phyloP scores from a whole-genome alignment of 345 rosid genomes.

The Reutealis trisperma region DNA sequence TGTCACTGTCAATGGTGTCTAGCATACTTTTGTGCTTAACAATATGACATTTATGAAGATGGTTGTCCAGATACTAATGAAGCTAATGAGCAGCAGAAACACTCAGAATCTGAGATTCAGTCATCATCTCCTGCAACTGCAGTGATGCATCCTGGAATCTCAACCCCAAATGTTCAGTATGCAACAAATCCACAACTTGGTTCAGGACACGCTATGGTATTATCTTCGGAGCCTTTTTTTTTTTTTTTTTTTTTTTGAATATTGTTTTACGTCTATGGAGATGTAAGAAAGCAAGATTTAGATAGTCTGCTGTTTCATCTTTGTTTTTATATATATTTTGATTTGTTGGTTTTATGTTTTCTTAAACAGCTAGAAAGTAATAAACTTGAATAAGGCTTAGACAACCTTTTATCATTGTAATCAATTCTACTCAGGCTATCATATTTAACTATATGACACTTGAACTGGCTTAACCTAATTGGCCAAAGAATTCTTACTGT shows the following conservation, averaged over 20 bases:
- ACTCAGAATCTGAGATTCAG: slow-evolving; percentile 46
- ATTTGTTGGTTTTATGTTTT: not conserved
- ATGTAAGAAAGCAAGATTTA: not conserved
- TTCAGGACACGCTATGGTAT: slow-evolving; percentile 64
- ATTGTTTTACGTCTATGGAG: too few species aligned
- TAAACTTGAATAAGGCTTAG: not conserved
- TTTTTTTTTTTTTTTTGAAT: slow-evolving; percentile 12
- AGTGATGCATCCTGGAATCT: slow-evolving; percentile 48
- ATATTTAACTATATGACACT: not conserved
- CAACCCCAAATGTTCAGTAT: slow-evolving; percentile 52
- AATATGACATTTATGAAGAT: slow-evolving; percentile 13
- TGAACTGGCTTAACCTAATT: not conserved
- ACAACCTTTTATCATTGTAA: not conserved
- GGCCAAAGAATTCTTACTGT: not conserved
- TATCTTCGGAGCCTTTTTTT: slow-evolving; percentile 15
- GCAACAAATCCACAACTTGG: slow-evolving; percentile 52
- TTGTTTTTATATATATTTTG: not conserved
- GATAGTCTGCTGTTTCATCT: not conserved
- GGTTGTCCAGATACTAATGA: slow-evolving; percentile 57
- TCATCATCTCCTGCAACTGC: slow-evolving; percentile 49
- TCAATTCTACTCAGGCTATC: not conserved
- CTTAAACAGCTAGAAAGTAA: not conserved
- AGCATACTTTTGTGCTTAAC: slow-evolving; percentile 1
- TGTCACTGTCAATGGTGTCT: not conserved
- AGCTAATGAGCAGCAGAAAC: slow-evolving; percentile 65